Evolutionary conservation across 129 eudicot species (phyloP).

Genomic region (Pseudognaphalium luteoalbum): DNA sequence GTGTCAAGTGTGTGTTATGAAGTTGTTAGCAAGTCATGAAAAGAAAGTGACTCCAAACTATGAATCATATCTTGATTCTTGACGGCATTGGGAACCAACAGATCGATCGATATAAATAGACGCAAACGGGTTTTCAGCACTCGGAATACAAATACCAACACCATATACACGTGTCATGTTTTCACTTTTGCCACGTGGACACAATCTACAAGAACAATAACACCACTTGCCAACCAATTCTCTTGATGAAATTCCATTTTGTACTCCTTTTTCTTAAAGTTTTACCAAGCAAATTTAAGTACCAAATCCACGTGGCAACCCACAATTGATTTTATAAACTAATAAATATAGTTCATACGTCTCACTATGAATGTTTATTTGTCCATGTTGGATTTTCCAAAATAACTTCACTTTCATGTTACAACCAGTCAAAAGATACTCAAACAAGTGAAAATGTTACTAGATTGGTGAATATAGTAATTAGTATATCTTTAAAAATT

Average conservation of each 20-base stretch:
- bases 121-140: conserved; percentile 7
- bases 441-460: no score
- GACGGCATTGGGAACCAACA: conserved; percentile 30
- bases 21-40: conserved; percentile 14
- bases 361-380: no score
- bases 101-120: conserved; percentile 25
- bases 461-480: no score
- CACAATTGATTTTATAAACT: no score
- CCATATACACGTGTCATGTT: conserved; percentile 8
- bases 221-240: conserved; percentile 1
- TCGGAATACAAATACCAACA: not conserved
- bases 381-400: no score
- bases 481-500: no score
- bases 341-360: no score
- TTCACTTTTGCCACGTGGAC: conserved; percentile 8
- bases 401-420: no score
- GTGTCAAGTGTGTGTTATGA: not conserved
- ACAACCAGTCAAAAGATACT: no score
- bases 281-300: no score
- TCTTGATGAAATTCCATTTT: not conserved
- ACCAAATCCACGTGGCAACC: not conserved
- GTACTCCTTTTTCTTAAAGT: not conserved
- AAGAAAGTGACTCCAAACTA: not conserved
- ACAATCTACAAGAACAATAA: not conserved
- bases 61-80: conserved; percentile 4